These are phyloP conservation scores for Pseudofabraea citricarpa DNA, from an alignment of 2,329 filamentous ascomycete species.

Conservation along the genomic window DNA sequence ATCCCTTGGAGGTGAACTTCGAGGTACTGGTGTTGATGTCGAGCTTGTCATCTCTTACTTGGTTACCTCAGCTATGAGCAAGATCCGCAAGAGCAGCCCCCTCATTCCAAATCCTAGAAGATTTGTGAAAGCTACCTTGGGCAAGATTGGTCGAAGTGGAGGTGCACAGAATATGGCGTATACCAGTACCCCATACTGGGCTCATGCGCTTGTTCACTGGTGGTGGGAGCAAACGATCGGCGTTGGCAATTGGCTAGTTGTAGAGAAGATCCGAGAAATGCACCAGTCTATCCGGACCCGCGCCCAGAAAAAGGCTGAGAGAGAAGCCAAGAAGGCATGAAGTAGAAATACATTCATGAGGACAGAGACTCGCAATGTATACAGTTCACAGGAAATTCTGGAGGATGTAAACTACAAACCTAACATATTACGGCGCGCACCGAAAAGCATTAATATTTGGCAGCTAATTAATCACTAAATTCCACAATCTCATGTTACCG, in stretches of 20 bases:
- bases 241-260: conserved; percentile 49
- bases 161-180: conserved; percentile 74
- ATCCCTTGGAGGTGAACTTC: conserved; percentile 77
- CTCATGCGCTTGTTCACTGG: conserved; percentile 85
- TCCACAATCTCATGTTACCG: too few relatives aligned
- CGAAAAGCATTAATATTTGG: too few relatives aligned
- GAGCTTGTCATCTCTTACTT: conserved; percentile 89
- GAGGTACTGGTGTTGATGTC: conserved; percentile 77
- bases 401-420: too few relatives aligned
- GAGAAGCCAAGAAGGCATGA: conserved; percentile 52
- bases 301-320: conserved; percentile 65
- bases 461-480: too few relatives aligned
- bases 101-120: conserved; percentile 75
- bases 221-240: conserved; percentile 59
- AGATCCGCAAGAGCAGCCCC: conserved; percentile 74
- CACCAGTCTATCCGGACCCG: conserved; percentile 63
- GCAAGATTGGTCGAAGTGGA: conserved; percentile 74
- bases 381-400: too few relatives aligned
- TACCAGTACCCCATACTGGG: conserved; percentile 92
- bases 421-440: too few relatives aligned
- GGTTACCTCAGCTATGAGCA: conserved; percentile 95
- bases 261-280: conserved; percentile 59
- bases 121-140: conserved; percentile 75
- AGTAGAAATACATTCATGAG: too few relatives aligned
- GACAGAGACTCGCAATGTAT: too few relatives aligned